Percentiles rank a stretch among this genome's conserved stretches.
These are phyloP conservation scores for Aspergillus ustus DNA, from an alignment of 2,329 filamentous ascomycete species.

Conservation along the genomic window DNA sequence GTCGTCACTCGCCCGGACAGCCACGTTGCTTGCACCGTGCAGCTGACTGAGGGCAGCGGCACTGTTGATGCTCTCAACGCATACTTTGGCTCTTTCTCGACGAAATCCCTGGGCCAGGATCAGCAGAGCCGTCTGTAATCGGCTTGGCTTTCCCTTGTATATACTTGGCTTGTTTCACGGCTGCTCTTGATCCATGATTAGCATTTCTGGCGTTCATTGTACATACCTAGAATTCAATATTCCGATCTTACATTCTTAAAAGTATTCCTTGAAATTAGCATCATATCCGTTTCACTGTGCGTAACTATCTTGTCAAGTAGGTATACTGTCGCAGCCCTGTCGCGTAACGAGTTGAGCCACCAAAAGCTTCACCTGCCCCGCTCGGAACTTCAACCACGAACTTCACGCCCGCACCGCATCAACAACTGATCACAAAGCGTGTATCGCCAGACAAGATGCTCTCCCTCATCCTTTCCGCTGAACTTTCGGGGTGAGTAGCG, in stretches of 20 bases:
- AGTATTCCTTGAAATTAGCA: not conserved
- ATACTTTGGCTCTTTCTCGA: constrained; percentile 77
- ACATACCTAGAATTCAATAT: constrained; percentile 12
- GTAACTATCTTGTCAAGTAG: not conserved
- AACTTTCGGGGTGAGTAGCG: constrained; percentile 41
- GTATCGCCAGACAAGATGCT: constrained; percentile 37
- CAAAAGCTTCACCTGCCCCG: constrained; percentile 20
- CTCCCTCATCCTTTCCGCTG: constrained; percentile 43
- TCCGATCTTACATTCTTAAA: constrained; percentile 1
- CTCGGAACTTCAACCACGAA: constrained; percentile 14
- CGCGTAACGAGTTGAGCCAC: not conserved
- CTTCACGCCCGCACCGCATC: not conserved
- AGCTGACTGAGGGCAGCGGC: constrained; percentile 73
- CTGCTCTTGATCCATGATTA: constrained; percentile 11
- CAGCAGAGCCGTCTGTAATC: constrained; percentile 41
- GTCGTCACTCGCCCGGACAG: constrained; percentile 86
- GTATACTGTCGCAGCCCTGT: not conserved
- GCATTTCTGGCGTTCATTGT: constrained; percentile 19
- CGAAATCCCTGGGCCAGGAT: constrained; percentile 55
- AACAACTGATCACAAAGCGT: not conserved
- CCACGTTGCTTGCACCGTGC: constrained; percentile 78
- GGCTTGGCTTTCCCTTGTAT: constrained; percentile 3
- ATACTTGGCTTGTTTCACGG: not conserved
- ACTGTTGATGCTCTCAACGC: constrained; percentile 81
- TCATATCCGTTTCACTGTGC: not conserved